Percentiles rank a stretch among this genome's conserved stretches.
Evolutionary conservation across 257 asterid species (phyloP).

Genomic region (Ligustrum vulgare): DNA sequence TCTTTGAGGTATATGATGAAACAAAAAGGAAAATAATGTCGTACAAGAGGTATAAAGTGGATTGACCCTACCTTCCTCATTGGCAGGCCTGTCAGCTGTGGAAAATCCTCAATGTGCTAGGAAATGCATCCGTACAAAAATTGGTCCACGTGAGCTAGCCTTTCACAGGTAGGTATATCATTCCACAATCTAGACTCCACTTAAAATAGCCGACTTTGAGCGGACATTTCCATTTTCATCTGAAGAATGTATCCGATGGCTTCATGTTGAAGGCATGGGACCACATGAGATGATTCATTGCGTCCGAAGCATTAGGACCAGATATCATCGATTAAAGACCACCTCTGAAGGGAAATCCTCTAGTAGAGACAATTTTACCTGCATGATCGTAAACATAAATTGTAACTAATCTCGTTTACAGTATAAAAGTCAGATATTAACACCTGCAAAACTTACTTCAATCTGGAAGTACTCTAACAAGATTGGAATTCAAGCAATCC

Average conservation of each 20-base stretch:
- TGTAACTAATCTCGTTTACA: not conserved
- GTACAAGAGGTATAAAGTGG: not conserved
- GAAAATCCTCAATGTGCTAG: not conserved
- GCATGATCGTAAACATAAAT: not conserved
- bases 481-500: too few relatives aligned
- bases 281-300: not conserved
- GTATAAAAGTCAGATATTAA: not conserved
- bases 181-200: not conserved
- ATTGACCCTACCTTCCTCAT: not conserved
- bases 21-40: too few relatives aligned
- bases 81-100: not conserved
- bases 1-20: not conserved
- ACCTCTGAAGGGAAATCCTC: slow-evolving; percentile 21
- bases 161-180: not conserved
- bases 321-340: slow-evolving; percentile 17
- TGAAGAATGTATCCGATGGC: slow-evolving; percentile 7
- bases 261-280: not conserved
- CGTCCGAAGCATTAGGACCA: not conserved
- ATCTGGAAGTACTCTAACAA: not conserved
- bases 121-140: not conserved
- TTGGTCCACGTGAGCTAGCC: not conserved
- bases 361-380: slow-evolving; percentile 14
- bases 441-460: not conserved
- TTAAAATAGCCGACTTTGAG: slow-evolving; percentile 26
- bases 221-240: slow-evolving; percentile 32